Conservation (phyloP, 352 stramenopile species). For the Globisporangium alternatum region DNA sequence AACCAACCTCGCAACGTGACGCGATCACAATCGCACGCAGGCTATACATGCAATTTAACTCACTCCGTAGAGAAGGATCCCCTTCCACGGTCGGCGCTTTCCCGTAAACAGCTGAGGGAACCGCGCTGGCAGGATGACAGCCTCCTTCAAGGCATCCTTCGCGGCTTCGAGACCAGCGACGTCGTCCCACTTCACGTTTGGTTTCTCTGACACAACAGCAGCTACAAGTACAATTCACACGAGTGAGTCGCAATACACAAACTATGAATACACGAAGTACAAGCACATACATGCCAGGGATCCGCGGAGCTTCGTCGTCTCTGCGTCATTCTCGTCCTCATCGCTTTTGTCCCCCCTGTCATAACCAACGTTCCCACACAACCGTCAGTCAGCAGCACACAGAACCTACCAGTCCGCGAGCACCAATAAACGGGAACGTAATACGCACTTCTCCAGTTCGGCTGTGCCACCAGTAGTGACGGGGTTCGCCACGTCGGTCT, state of each 20-base stretch:
- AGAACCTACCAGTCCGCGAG: background rate
- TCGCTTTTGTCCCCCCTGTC: constrained; percentile 77
- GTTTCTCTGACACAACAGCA: constrained; percentile 86
- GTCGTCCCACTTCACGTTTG: constrained; percentile 97
- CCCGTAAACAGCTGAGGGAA: constrained; percentile 98
- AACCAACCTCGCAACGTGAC: background rate
- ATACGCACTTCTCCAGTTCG: constrained; percentile 71
- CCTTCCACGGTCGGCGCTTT: constrained; percentile 91
- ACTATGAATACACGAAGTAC: background rate
- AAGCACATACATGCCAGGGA: constrained; percentile 80
- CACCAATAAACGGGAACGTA: background rate
- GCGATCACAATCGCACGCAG: background rate
- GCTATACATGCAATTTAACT: constrained; percentile 20
- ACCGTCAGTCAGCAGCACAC: background rate
- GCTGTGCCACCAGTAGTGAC: constrained; percentile 51
- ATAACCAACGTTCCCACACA: constrained; percentile 5
- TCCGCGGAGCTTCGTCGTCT: constrained; percentile 95
- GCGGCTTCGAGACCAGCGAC: constrained; percentile 96
- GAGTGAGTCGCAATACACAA: background rate
- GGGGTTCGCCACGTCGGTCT: constrained; percentile 47
- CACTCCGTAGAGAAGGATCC: constrained; percentile 98
- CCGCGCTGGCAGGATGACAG: constrained; percentile 94
- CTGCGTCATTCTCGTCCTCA: constrained; percentile 91
- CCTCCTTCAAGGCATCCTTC: constrained; percentile 98
- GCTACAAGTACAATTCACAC: constrained; percentile 31